phyloP scores from a whole-genome alignment of 768 basidiomycete species.

The Auricularia heimuer region DNA sequence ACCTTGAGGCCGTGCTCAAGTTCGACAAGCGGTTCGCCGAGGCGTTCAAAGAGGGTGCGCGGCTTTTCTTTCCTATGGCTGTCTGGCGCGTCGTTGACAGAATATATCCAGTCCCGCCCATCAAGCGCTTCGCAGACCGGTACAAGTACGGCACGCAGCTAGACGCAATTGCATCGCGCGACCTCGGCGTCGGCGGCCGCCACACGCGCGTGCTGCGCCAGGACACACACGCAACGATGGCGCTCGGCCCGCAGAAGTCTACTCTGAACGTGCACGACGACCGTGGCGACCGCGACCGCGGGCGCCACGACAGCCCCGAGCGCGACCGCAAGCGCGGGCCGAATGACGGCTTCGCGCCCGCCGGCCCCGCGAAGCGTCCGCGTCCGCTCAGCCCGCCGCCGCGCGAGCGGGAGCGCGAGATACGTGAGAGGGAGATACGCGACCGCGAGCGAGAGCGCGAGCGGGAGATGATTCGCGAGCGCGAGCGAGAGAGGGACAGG shows the following conservation, averaged over 20 bases:
- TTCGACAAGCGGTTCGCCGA: constrained; percentile 85
- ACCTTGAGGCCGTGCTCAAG: constrained; percentile 77
- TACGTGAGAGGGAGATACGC: background rate
- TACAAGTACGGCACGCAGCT: constrained; percentile 37
- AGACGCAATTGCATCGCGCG: constrained; percentile 81
- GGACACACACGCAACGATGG: constrained; percentile 4
- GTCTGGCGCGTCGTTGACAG: background rate
- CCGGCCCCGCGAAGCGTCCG: background rate
- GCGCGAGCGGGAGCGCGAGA: constrained; percentile 2
- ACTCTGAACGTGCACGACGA: constrained; percentile 1
- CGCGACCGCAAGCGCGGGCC: background rate
- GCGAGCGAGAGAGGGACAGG: constrained; percentile 5
- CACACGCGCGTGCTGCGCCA: background rate
- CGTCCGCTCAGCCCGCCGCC: constrained; percentile 3
- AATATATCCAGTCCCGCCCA: constrained; percentile 51
- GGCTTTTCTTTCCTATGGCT: background rate
- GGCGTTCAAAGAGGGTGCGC: constrained; percentile 68
- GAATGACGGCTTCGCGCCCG: background rate
- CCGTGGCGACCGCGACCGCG: constrained; percentile 11
- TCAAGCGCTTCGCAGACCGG: constrained; percentile 84
- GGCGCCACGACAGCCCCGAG: constrained; percentile 5
- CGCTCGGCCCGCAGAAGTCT: constrained; percentile 4
- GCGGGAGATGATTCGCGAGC: constrained; percentile 6
- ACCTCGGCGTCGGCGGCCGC: constrained; percentile 66
- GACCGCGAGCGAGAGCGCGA: background rate